phyloP scores from a whole-genome alignment of 192 early-diverging fungal genomes.

The Rhizophagus sp. region DNA sequence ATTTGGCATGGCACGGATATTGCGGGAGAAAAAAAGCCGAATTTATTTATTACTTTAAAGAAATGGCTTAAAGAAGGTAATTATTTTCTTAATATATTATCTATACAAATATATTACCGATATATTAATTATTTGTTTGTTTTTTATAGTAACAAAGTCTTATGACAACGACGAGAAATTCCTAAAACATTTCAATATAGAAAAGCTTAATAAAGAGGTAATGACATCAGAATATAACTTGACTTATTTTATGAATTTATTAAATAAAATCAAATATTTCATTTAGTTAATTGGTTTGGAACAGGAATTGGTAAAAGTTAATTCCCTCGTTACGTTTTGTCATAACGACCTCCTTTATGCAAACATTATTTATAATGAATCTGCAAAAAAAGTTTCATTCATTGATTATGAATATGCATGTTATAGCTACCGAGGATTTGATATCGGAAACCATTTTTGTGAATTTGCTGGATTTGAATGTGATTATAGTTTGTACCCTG shows the following conservation, averaged over 20 bases:
- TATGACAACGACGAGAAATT: slow-evolving; percentile 66
- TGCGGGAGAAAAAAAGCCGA: slow-evolving; percentile 42
- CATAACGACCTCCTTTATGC: slow-evolving; percentile 93
- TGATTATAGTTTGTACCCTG: slow-evolving; percentile 84
- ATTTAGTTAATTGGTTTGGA: slow-evolving; percentile 56
- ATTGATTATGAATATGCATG: slow-evolving; percentile 96
- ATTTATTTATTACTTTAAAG: slow-evolving; percentile 70
- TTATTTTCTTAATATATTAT: neutral
- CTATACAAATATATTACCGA: neutral
- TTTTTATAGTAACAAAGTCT: slow-evolving; percentile 53
- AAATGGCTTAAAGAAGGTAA: slow-evolving; percentile 71
- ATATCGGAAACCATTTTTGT: slow-evolving; percentile 96
- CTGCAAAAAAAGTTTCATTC: slow-evolving; percentile 65
- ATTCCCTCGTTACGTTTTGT: slow-evolving; percentile 84
- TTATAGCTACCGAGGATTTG: slow-evolving; percentile 85
- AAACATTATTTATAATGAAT: slow-evolving; percentile 80
- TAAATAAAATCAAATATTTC: neutral
- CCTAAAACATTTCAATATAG: slow-evolving; percentile 50
- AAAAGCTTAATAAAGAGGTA: slow-evolving; percentile 47
- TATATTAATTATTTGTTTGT: neutral
- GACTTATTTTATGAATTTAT: neutral
- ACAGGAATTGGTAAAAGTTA: slow-evolving; percentile 50
- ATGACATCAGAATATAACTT: neutral
- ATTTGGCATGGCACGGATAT: slow-evolving; percentile 69
- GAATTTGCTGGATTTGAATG: slow-evolving; percentile 97